phyloP scores from a whole-genome alignment of 2,329 filamentous ascomycete genomes.

The Spiromastix sp. region DNA sequence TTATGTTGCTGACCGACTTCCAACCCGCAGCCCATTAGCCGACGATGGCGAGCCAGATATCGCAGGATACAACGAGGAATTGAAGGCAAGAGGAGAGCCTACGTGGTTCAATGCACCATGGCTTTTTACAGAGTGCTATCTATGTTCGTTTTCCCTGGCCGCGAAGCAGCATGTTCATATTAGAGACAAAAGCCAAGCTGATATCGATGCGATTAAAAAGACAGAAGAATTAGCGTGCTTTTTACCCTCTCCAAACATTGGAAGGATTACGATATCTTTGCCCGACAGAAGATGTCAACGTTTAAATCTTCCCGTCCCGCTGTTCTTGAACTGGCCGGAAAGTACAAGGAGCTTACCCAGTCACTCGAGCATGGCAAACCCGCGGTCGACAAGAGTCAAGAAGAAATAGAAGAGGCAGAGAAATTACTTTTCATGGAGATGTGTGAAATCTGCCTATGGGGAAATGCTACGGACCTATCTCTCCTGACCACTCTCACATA shows the following conservation, averaged over 20 bases:
- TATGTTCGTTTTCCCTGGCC: slow-evolving; percentile 41
- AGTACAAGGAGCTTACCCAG: slow-evolving; percentile 62
- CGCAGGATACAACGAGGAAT: slow-evolving; percentile 72
- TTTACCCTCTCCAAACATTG: slow-evolving; percentile 72
- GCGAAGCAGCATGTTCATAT: too few species aligned
- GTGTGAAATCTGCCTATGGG: slow-evolving; percentile 95
- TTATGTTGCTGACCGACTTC: too few species aligned
- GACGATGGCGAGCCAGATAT: slow-evolving; percentile 74
- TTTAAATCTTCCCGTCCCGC: slow-evolving; percentile 87
- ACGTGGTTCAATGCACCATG: slow-evolving; percentile 80
- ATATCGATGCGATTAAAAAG: slow-evolving; percentile 17
- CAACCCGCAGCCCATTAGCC: slow-evolving; percentile 59
- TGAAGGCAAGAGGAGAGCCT: slow-evolving; percentile 60
- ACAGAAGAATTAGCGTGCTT: slow-evolving; percentile 65
- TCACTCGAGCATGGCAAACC: slow-evolving; percentile 52
- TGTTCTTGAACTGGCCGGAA: slow-evolving; percentile 68
- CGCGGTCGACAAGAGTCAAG: slow-evolving; percentile 19
- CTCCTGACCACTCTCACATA: slow-evolving; percentile 83
- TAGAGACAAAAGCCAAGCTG: slow-evolving; percentile 36
- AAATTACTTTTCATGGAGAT: slow-evolving; percentile 78
- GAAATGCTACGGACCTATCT: slow-evolving; percentile 89
- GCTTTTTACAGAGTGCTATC: slow-evolving; percentile 89
- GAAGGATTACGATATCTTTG: slow-evolving; percentile 84
- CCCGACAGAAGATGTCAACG: slow-evolving; percentile 78
- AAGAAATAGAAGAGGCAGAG: slow-evolving; percentile 56